Conservation (phyloP, 352 stramenopile species). For the Phytopythium cucurbitacearum region DNA sequence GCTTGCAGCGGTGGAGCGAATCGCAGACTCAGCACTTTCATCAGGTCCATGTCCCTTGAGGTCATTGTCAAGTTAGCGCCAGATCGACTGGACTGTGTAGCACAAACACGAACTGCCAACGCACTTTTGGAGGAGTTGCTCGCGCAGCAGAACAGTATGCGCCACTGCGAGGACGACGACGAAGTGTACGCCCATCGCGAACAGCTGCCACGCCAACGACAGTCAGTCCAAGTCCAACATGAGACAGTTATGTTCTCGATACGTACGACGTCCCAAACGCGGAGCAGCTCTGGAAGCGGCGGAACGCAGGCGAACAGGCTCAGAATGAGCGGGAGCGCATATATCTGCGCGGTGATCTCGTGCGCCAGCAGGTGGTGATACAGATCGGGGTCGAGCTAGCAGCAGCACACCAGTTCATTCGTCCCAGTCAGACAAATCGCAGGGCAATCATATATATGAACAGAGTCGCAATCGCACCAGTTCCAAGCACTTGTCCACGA, state of each 20-base stretch:
- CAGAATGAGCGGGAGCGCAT: constrained; percentile 84
- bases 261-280: constrained; percentile 89
- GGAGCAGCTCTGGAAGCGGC: constrained; percentile 81
- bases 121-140: constrained; percentile 76
- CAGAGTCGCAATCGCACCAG: constrained; percentile 23
- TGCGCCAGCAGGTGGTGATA: constrained; percentile 70
- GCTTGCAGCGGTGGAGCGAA: constrained; percentile 77
- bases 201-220: constrained; percentile 45
- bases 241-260: background rate
- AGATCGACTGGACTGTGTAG: background rate
- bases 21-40: constrained; percentile 86
- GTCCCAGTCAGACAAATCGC: background rate
- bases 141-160: constrained; percentile 84
- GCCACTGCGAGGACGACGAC: constrained; percentile 87
- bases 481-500: constrained; percentile 80
- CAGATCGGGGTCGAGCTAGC: constrained; percentile 72
- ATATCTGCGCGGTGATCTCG: constrained; percentile 83
- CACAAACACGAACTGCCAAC: constrained; percentile 4
- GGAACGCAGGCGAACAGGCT: constrained; percentile 90
- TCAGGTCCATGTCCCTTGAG: constrained; percentile 77
- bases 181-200: constrained; percentile 90
- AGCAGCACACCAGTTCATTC: background rate
- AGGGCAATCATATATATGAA: background rate
- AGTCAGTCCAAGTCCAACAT: constrained; percentile 1
- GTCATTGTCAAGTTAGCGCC: background rate